Conservation (phyloP, 331 rosid genomes). For the Rhamnella rubrinervis region DNA sequence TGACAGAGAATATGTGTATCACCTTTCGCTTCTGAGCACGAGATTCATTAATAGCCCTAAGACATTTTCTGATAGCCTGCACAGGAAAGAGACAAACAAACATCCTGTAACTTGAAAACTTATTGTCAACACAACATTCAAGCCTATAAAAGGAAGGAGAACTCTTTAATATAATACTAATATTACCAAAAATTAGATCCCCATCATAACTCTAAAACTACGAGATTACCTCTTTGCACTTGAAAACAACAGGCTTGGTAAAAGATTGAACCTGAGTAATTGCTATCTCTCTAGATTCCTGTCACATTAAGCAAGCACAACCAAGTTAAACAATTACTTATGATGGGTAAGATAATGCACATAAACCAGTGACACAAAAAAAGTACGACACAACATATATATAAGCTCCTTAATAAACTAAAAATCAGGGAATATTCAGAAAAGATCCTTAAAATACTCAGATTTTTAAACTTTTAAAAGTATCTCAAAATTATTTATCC, state of each 20-base stretch:
- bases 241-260: conserved; percentile 54
- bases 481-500: too few species aligned
- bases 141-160: not conserved
- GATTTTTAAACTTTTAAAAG: not conserved
- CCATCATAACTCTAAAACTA: conserved; percentile 19
- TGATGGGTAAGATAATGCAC: not conserved
- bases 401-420: too few species aligned
- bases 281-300: conserved; percentile 85
- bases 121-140: not conserved
- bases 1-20: conserved; percentile 22
- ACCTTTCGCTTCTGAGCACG: conserved; percentile 99
- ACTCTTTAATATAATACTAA: not conserved
- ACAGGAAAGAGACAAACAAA: conserved; percentile 25
- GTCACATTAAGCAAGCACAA: conserved; percentile 35
- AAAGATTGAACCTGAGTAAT: conserved; percentile 57
- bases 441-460: not conserved
- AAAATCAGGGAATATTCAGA: too few species aligned
- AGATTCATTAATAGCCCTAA: conserved; percentile 96
- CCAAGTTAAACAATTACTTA: conserved; percentile 27
- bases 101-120: not conserved
- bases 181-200: conserved; percentile 3
- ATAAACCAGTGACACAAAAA: not conserved
- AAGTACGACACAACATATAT: not conserved
- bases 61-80: conserved; percentile 85
- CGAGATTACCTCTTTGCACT: conserved; percentile 82